Evolutionary conservation across 768 basidiomycete genomes (phyloP), one percentile per base, ranked within the genome.

Genomic region (Termitomyces sp.): DNA sequence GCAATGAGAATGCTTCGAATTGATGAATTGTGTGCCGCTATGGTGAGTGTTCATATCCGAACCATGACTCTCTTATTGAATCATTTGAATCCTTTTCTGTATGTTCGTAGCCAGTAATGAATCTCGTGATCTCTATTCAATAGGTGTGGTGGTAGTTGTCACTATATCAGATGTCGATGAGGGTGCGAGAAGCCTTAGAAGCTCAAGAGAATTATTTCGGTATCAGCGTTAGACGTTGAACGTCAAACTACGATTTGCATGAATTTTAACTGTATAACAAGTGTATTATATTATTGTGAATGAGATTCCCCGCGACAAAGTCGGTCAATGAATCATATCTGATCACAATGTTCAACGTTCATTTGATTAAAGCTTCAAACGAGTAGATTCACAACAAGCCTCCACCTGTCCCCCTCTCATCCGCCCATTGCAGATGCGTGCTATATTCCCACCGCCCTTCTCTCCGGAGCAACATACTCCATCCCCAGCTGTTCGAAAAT

Each of bases 401-500:
- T n/a, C n/a, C n/a, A n/a, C n/a, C n/a, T n/a, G n/a, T n/a, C 10
- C 3, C 43, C 0, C 4, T 5, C 22, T 16, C 16, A 45, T 4
- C 16, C 26, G 6, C 10, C 30, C 30, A 30, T 30, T 30, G 7
- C 14, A 26, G 6, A 26, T 18, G 14, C 13, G 9, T 5, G 8
- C 26, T 45, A 45, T 10, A 45, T 3, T 18, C 8, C 44, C 26
- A 45, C 18, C 3, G 27, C 22, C 20, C 79, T 70, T 55, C 70
- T 69, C 46, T 67, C 60, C 0, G 80, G 79, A 44, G 67, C 67
- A 20, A 81, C 64, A 49, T 72, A 79, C 20, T 72, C 69, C 71
- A 81, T 72, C 0, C 76, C 78, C 33, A 84, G 65, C 53, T 77
- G 70, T 5, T 64, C 64, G 53, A 85, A 68, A 14, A 85, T 72